Conservation (phyloP, 2,329 filamentous ascomycete genomes). For the Talaromyces sp. region DNA sequence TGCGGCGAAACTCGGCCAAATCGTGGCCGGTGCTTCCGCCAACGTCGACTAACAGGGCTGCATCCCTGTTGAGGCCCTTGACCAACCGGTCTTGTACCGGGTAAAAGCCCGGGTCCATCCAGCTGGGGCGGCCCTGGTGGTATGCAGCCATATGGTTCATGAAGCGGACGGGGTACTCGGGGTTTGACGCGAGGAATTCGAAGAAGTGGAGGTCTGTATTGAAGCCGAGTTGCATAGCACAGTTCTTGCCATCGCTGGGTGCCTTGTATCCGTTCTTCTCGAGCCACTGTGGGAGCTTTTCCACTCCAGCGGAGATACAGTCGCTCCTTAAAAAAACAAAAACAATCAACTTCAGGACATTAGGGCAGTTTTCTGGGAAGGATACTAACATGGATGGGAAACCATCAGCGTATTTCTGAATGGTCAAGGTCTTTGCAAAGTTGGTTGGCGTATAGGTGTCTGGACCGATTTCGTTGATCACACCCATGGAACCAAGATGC, state of each 20-base stretch:
- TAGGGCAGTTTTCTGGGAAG: not conserved
- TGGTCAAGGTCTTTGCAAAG: conserved; percentile 21
- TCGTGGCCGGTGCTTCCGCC: conserved; percentile 20
- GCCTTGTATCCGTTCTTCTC: conserved; percentile 22
- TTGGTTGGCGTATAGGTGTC: conserved; percentile 21
- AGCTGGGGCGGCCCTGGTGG: conserved; percentile 32
- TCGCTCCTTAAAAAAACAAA: conserved; percentile 16
- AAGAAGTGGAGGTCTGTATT: conserved; percentile 24
- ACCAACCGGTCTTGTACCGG: conserved; percentile 17
- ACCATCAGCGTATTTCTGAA: conserved; percentile 18
- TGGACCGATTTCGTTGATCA: conserved; percentile 23
- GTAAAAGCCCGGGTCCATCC: conserved; percentile 23
- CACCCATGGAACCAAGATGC: conserved; percentile 36
- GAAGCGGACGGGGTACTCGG: conserved; percentile 29
- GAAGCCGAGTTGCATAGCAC: conserved; percentile 23
- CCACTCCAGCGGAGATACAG: conserved; percentile 20
- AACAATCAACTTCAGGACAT: conserved; percentile 13
- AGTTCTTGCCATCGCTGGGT: conserved; percentile 21
- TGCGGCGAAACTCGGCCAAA: conserved; percentile 27
- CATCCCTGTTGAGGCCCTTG: conserved; percentile 12
- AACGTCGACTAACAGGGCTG: conserved; percentile 18
- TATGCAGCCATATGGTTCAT: conserved; percentile 40
- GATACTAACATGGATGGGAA: conserved; percentile 20
- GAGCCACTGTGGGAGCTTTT: conserved; percentile 21
- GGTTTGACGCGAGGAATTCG: conserved; percentile 20